A percentile compares a stretch with the other conserved stretches of the same genome.
Conservation (phyloP, 2,329 filamentous ascomycete genomes). For the Paecilomyces formosus region DNA sequence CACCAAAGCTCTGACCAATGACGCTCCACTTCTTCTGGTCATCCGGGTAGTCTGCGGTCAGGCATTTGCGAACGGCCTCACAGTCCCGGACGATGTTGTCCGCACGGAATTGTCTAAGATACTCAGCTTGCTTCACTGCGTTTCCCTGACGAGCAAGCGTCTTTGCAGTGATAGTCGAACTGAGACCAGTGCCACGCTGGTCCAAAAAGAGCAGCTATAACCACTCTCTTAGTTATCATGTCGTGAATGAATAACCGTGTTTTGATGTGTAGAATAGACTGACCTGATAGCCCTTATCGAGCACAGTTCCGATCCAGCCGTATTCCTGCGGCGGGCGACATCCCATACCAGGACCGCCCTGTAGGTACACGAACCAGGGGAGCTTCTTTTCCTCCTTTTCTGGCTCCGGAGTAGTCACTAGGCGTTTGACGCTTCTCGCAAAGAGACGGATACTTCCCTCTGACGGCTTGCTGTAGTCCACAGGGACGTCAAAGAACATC, state of each 20-base stretch:
- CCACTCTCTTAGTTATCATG: background rate
- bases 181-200: constrained; percentile 82
- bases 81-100: constrained; percentile 86
- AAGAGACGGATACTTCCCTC: constrained; percentile 65
- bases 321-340: constrained; percentile 68
- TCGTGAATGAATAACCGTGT: no score
- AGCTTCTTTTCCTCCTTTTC: constrained; percentile 42
- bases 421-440: constrained; percentile 62
- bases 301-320: constrained; percentile 60
- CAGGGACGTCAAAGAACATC: constrained; percentile 78
- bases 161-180: constrained; percentile 67
- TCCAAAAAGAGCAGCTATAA: constrained; percentile 65
- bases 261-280: constrained; percentile 1
- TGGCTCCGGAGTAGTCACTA: constrained; percentile 41
- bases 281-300: constrained; percentile 76
- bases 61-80: constrained; percentile 70
- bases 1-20: constrained; percentile 87
- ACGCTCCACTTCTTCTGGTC: constrained; percentile 74
- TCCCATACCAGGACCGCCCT: constrained; percentile 79
- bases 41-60: constrained; percentile 62
- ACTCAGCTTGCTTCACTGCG: constrained; percentile 63
- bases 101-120: constrained; percentile 77
- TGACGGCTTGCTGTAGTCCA: constrained; percentile 62
- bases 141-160: constrained; percentile 61
- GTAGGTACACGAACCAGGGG: constrained; percentile 64